These are phyloP conservation scores for Myxozyma kluyveri DNA, from an alignment of 805 yeast genomes.

Conservation along the genomic window DNA sequence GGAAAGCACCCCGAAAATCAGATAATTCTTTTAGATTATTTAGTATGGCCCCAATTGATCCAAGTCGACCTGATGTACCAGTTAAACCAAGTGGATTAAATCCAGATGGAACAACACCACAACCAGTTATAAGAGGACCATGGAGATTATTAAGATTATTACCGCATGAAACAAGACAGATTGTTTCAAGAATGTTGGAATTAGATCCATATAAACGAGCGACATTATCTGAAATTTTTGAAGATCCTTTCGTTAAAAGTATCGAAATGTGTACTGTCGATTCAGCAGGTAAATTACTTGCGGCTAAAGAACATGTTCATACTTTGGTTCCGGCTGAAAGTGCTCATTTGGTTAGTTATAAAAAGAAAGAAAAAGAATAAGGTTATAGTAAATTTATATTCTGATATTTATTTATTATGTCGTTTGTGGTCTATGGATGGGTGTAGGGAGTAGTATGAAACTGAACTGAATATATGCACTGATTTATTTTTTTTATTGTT, in stretches of 20 bases:
- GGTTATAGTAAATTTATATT: too few species aligned
- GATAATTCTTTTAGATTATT: constrained; percentile 77
- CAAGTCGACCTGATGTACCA: constrained; percentile 30
- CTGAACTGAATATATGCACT: too few species aligned
- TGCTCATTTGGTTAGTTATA: constrained; percentile 39
- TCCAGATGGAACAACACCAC: constrained; percentile 34
- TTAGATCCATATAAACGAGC: constrained; percentile 59
- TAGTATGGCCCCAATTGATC: constrained; percentile 40
- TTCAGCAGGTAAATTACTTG: constrained; percentile 31
- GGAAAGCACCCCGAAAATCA: constrained; percentile 83
- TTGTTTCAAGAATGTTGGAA: constrained; percentile 64
- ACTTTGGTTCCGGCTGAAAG: constrained; percentile 40
- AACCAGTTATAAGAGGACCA: constrained; percentile 60
- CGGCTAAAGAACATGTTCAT: constrained; percentile 37
- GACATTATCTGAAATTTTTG: constrained; percentile 53
- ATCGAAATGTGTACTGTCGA: constrained; percentile 54
- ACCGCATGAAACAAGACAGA: constrained; percentile 61
- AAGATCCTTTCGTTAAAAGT: constrained; percentile 55
- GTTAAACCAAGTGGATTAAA: constrained; percentile 25
- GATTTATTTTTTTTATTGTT: background rate
- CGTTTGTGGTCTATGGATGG: too few species aligned
- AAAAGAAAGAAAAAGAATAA: constrained; percentile 33
- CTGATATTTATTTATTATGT: too few species aligned
- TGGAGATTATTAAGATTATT: constrained; percentile 66
- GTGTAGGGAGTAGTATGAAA: too few species aligned